These are phyloP conservation scores for Pisolithus tinctorius DNA, from an alignment of 768 basidiomycete species.

Conservation along the genomic window DNA sequence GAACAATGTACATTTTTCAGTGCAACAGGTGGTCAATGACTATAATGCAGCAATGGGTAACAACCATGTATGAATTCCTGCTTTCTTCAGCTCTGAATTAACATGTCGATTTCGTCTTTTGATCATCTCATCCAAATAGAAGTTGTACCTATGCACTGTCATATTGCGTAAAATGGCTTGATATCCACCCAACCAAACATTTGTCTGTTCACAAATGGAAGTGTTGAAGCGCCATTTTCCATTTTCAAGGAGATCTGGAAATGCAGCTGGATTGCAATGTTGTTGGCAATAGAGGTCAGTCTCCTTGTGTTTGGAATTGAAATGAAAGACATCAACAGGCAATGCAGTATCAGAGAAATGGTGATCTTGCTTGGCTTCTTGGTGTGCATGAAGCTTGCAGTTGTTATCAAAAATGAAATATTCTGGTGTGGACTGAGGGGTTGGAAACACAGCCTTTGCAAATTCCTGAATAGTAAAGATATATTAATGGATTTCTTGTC, in stretches of 20 bases:
- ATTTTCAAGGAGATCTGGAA: constrained; percentile 15
- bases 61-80: background rate
- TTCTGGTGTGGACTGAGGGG: constrained; percentile 4
- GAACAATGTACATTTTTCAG: background rate
- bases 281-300: constrained; percentile 15
- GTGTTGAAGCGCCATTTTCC: constrained; percentile 28
- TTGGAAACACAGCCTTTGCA: constrained; percentile 9
- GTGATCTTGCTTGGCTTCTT: constrained; percentile 1
- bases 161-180: constrained; percentile 25
- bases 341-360: constrained; percentile 10
- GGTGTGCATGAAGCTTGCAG: constrained; percentile 10
- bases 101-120: constrained; percentile 11
- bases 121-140: constrained; percentile 27
- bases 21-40: too few relatives aligned
- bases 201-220: constrained; percentile 28
- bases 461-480: constrained; percentile 4
- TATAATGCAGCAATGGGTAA: background rate
- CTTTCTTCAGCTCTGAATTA: constrained; percentile 1
- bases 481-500: background rate
- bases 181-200: constrained; percentile 29
- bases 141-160: constrained; percentile 16
- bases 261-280: constrained; percentile 24
- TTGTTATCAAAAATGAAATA: constrained; percentile 17
- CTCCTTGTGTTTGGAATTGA: constrained; percentile 15
- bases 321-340: constrained; percentile 19